phyloP scores from a whole-genome alignment of 768 basidiomycete genomes.

The Panellus pusillus region DNA sequence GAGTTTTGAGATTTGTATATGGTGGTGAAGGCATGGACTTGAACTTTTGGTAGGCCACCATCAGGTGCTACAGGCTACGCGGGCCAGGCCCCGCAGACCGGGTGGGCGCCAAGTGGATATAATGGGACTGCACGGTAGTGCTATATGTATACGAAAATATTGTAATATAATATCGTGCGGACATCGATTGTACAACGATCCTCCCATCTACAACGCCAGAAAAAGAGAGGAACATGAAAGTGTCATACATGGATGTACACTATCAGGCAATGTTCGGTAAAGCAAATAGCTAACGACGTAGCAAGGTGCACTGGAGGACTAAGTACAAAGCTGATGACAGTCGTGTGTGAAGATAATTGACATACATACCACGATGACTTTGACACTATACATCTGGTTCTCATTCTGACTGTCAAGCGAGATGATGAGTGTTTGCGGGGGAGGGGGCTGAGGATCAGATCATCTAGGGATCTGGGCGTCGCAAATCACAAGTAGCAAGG shows the following conservation, averaged over 20 bases:
- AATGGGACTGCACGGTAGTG: constrained; percentile 11
- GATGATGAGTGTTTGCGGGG: constrained; percentile 20
- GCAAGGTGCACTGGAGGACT: constrained; percentile 23
- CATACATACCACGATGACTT: constrained; percentile 27
- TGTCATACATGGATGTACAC: neutral
- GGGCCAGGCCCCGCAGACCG: neutral
- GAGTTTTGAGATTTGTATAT: no score
- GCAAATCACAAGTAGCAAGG: constrained; percentile 1
- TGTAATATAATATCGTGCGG: neutral
- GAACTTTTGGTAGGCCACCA: no score
- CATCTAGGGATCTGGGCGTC: constrained; percentile 7
- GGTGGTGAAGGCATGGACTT: no score
- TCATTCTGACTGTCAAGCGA: constrained; percentile 22
- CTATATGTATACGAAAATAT: neutral
- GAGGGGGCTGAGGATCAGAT: neutral
- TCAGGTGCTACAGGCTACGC: neutral
- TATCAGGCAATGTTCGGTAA: no score
- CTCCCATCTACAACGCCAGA: no score
- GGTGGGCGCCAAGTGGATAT: constrained; percentile 11
- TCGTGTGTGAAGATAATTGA: neutral
- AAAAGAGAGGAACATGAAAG: no score
- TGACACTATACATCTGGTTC: constrained; percentile 25
- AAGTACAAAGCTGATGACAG: neutral
- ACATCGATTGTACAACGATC: neutral
- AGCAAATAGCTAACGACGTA: neutral